Conservation (phyloP, 2,329 filamentous ascomycete genomes). For the Exophiala sideris region DNA sequence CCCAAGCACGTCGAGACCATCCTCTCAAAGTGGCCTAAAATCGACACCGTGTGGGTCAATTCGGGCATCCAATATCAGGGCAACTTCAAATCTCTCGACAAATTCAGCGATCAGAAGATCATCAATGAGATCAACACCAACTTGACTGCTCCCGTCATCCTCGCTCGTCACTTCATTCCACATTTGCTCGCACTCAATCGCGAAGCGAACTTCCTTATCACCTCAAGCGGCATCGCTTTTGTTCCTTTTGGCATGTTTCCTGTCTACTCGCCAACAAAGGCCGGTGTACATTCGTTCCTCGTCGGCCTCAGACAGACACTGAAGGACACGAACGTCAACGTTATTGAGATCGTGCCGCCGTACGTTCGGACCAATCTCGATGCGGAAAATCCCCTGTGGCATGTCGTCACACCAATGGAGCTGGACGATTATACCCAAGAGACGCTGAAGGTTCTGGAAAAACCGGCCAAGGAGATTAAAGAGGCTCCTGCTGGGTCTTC, state of each 20-base stretch:
- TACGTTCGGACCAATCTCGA: conserved; percentile 39
- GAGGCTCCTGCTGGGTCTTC: conserved; percentile 34
- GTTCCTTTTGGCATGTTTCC: conserved; percentile 32
- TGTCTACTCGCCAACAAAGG: conserved; percentile 36
- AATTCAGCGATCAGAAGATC: conserved; percentile 26
- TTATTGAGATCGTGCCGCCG: conserved; percentile 38
- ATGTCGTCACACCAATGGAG: conserved; percentile 31
- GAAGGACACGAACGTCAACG: conserved; percentile 30
- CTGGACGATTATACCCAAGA: conserved; percentile 35
- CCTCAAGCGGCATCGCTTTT: conserved; percentile 31
- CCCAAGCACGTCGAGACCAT: conserved; percentile 20
- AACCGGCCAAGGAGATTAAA: conserved; percentile 31
- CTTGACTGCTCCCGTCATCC: conserved; percentile 31
- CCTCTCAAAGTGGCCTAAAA: conserved; percentile 26
- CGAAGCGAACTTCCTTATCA: conserved; percentile 31
- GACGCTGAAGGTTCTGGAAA: conserved; percentile 25
- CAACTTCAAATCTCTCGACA: conserved; percentile 28
- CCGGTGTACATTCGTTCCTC: conserved; percentile 32
- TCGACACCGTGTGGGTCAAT: conserved; percentile 36
- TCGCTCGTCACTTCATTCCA: conserved; percentile 32
- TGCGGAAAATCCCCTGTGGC: conserved; percentile 27
- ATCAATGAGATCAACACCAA: conserved; percentile 30
- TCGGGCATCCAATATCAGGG: conserved; percentile 31
- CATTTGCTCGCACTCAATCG: conserved; percentile 23
- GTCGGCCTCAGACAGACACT: conserved; percentile 32